Evolutionary conservation across 2,329 filamentous ascomycete species (phyloP), one percentile per base, ranked within the genome.

Genomic region (Cladophialophora bantiana): DNA sequence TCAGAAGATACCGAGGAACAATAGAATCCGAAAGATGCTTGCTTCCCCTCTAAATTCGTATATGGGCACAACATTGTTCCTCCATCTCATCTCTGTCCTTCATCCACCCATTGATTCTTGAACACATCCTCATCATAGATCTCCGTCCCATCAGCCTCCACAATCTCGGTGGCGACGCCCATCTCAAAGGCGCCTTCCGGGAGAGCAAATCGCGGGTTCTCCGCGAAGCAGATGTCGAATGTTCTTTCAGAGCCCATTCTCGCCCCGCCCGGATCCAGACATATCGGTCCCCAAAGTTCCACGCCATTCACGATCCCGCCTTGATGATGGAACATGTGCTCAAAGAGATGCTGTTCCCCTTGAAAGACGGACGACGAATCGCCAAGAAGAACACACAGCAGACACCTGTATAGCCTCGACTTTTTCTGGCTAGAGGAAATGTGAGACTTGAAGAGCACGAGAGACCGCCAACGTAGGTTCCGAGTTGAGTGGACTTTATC

Each of bases 361-460:
- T 65, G 48, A n/a, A 57, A 69, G 7, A 34, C 42, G 13, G 53
- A 26, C 4, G 64, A 42, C 4, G 52, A 45, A 45, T 62, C 62
- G 7, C 67, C 64, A 4, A 45, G 5, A 40, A 67, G 20, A 7
- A 64, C 52, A 48, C 67, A 69, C 18, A 69, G 58, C 56, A 67
- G 36, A 20, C 67, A 69, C 26, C 55, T 64, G 64, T 69, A 69
- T 12, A 62, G 5, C 4, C 64, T 57, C 20, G 40, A 31, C 31
- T 64, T 66, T 35, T 59, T 60, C 36, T 63, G 31, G 2, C 35
- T 59, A 31, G 56, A 54, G 15, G 67, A 20, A n/a, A 69, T 36
- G 53, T 69, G 67, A 36, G 64, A 64, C 38, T 69, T 69, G 64
- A 69, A 66, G 15, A 66, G 58, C 2, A 69, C n/a, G 5, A 69